A percentile compares a stretch with the other conserved stretches of the same genome.
phyloP scores from a whole-genome alignment of 441 rosid species.

The Rhodomyrtus psidioides region DNA sequence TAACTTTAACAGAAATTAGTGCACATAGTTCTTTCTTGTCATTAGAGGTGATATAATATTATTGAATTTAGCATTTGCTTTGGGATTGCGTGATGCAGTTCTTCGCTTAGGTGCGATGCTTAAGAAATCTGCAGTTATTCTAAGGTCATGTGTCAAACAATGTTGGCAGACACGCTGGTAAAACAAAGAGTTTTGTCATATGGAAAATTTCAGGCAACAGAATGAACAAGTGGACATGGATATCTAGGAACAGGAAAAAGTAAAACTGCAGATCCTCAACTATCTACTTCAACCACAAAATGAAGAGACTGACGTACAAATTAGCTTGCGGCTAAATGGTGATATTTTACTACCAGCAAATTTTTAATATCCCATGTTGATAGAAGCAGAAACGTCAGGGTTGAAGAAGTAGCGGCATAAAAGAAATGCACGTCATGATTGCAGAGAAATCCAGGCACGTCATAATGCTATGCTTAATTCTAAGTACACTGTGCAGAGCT shows the following conservation, averaged over 20 bases:
- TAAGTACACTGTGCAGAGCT: neutral
- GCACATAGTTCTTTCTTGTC: neutral
- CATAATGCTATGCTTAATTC: neutral
- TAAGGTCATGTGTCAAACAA: neutral
- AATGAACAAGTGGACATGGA: neutral
- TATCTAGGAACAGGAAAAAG: neutral
- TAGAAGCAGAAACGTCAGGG: neutral
- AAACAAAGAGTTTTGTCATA: neutral
- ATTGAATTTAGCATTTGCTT: neutral
- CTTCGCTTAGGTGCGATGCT: neutral
- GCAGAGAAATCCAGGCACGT: neutral
- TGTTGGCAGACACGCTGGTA: neutral
- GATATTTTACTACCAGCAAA: neutral
- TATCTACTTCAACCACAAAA: neutral
- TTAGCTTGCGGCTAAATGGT: neutral
- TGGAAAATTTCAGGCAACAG: neutral
- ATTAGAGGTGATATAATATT: neutral
- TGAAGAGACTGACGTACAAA: neutral
- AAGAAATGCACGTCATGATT: neutral
- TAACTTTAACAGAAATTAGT: neutral
- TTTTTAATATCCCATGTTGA: neutral
- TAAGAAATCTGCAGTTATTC: neutral
- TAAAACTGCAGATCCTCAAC: neutral
- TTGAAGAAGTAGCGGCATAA: neutral
- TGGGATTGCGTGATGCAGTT: neutral